These are phyloP conservation scores for Cercospora sesami DNA, from an alignment of 2,329 filamentous ascomycete genomes.

Conservation along the genomic window DNA sequence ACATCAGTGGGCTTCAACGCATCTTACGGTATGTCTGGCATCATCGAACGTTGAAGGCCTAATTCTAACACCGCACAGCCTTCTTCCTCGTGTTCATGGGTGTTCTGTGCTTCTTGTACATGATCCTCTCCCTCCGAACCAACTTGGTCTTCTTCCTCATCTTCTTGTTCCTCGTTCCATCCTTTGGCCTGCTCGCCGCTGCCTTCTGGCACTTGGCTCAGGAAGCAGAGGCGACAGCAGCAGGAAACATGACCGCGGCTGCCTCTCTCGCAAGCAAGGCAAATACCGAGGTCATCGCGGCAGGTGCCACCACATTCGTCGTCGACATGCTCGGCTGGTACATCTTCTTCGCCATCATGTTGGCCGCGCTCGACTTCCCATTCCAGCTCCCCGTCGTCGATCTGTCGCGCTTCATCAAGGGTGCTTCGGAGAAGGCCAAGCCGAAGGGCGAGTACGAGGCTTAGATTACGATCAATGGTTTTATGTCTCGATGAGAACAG, in stretches of 20 bases:
- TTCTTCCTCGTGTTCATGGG: slow-evolving; percentile 69
- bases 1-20: slow-evolving; percentile 55
- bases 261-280: slow-evolving; percentile 9
- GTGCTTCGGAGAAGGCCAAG: slow-evolving; percentile 43
- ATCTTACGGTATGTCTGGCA: slow-evolving; percentile 49
- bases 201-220: slow-evolving; percentile 60
- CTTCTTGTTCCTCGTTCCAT: slow-evolving; percentile 62
- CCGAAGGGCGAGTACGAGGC: slow-evolving; percentile 28
- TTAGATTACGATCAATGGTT: slow-evolving; percentile 7
- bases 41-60: background rate
- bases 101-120: slow-evolving; percentile 65
- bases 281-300: slow-evolving; percentile 38
- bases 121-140: slow-evolving; percentile 69
- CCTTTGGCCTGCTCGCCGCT: slow-evolving; percentile 61
- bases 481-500: background rate
- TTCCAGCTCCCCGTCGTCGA: slow-evolving; percentile 53
- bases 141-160: slow-evolving; percentile 71
- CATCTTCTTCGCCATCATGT: slow-evolving; percentile 56
- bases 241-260: slow-evolving; percentile 21
- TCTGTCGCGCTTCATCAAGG: slow-evolving; percentile 48
- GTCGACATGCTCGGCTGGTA: slow-evolving; percentile 54
- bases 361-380: slow-evolving; percentile 56
- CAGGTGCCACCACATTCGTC: slow-evolving; percentile 53
- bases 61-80: slow-evolving; percentile 32
- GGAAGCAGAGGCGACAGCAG: slow-evolving; percentile 37